Conservation (phyloP, 2,329 filamentous ascomycete species). For the Pleoardoris graminearum region DNA sequence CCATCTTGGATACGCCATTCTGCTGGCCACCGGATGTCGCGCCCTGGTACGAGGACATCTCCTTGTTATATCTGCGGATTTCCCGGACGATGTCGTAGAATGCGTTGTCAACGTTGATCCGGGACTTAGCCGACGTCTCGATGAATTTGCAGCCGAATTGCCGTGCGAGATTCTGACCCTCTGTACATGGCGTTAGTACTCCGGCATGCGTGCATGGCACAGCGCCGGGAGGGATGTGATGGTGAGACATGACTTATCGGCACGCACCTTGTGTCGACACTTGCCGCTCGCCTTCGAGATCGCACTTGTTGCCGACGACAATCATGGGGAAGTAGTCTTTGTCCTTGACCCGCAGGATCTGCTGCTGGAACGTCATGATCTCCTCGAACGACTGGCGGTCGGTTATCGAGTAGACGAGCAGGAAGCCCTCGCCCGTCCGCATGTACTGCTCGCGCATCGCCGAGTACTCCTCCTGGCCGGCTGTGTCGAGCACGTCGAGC, state of each 20-base stretch:
- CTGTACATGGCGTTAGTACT: constrained; percentile 54
- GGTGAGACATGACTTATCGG: constrained; percentile 11
- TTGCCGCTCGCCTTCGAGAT: constrained; percentile 89
- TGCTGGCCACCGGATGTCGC: constrained; percentile 62
- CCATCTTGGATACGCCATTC: constrained; percentile 71
- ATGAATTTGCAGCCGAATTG: constrained; percentile 98
- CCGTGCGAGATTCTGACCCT: constrained; percentile 84
- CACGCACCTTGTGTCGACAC: constrained; percentile 86
- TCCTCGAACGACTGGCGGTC: constrained; percentile 97
- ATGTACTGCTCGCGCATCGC: constrained; percentile 99
- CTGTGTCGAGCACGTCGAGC: constrained; percentile 96
- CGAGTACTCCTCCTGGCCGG: constrained; percentile 98
- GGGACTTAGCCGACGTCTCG: constrained; percentile 97
- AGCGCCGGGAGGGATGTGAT: constrained; percentile 8
- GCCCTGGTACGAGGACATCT: constrained; percentile 87
- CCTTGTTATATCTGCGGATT: constrained; percentile 97
- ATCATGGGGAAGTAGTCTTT: constrained; percentile 99
- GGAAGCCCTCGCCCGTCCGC: constrained; percentile 96
- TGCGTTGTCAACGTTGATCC: constrained; percentile 96
- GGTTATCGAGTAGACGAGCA: constrained; percentile 97
- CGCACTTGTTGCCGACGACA: constrained; percentile 98
- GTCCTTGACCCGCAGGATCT: constrained; percentile 97
- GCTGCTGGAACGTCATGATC: constrained; percentile 97
- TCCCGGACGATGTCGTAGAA: constrained; percentile 99
- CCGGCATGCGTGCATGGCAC: too few relatives aligned